Conservation (phyloP, 2,329 filamentous ascomycete species). For the Fusarium xyrophilum region DNA sequence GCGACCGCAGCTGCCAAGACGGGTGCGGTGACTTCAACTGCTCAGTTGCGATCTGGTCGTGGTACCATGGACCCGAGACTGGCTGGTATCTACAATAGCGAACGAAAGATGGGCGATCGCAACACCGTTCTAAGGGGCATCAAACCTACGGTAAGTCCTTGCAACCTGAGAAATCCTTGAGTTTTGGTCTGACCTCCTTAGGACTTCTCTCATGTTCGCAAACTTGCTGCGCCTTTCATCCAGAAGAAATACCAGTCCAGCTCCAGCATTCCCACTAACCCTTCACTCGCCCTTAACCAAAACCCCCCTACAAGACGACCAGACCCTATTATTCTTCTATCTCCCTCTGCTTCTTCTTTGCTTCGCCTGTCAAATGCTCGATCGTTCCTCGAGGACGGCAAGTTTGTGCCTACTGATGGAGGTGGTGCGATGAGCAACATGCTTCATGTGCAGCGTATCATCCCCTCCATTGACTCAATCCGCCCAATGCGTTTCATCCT, state of each 20-base stretch:
- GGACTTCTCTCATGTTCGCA: conserved; percentile 95
- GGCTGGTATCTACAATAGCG: conserved; percentile 87
- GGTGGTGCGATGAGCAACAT: conserved; percentile 75
- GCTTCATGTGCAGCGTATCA: conserved; percentile 80
- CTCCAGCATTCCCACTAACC: conserved; percentile 50
- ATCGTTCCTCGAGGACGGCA: conserved; percentile 85
- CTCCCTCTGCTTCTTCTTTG: conserved; percentile 91
- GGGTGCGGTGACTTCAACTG: conserved; percentile 52
- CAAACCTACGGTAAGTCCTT: conserved; percentile 77
- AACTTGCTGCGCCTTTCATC: conserved; percentile 80
- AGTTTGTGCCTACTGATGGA: conserved; percentile 79
- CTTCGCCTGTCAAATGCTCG: conserved; percentile 96
- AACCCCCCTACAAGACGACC: conserved; percentile 59
- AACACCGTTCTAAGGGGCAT: conserved; percentile 87
- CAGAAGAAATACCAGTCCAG: conserved; percentile 60
- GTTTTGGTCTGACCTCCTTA: conserved; percentile 48
- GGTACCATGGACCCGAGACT: conserved; percentile 79
- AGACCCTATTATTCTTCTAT: conserved; percentile 94
- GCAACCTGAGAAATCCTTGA: not conserved
- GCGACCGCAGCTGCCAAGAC: conserved; percentile 49
- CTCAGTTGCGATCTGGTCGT: conserved; percentile 63
- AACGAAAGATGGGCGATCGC: conserved; percentile 89
- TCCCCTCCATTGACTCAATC: conserved; percentile 73
- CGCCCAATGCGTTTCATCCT: conserved; percentile 91
- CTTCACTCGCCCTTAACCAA: conserved; percentile 61